Percentiles rank a stretch among this genome's conserved stretches.
Conservation (phyloP, 2,329 filamentous ascomycete species). For the Spiromastix sp. region DNA sequence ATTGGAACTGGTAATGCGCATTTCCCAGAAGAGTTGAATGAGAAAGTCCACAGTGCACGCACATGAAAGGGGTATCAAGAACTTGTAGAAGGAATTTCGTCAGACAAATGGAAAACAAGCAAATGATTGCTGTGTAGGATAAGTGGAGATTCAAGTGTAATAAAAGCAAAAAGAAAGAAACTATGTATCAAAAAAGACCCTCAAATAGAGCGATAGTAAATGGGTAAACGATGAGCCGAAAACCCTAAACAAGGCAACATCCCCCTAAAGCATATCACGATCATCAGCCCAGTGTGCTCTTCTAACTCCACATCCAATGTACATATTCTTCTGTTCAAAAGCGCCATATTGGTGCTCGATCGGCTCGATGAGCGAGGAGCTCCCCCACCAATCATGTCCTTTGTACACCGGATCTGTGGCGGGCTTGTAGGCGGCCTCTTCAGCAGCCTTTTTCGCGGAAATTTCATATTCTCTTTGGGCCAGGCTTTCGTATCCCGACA, state of each 20-base stretch:
- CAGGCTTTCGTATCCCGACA: slow-evolving; percentile 65
- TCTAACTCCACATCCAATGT: slow-evolving; percentile 13
- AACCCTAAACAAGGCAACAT: too few species aligned
- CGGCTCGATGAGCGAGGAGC: slow-evolving; percentile 13
- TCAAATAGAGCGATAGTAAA: too few species aligned
- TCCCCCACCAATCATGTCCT: slow-evolving; percentile 27
- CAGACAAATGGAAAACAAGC: too few species aligned
- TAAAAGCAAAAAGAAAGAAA: neutral
- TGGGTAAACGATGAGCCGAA: too few species aligned
- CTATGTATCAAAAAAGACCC: slow-evolving; percentile 1
- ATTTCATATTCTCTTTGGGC: slow-evolving; percentile 53
- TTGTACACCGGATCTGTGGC: slow-evolving; percentile 34
- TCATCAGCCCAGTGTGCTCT: slow-evolving; percentile 14
- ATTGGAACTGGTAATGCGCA: too few species aligned
- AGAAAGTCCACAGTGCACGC: too few species aligned
- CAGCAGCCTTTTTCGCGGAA: slow-evolving; percentile 10
- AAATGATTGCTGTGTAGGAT: too few species aligned
- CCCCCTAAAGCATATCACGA: slow-evolving; percentile 16
- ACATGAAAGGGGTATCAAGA: too few species aligned
- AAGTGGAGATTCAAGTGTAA: too few species aligned
- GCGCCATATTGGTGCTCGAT: slow-evolving; percentile 31
- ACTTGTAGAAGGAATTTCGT: too few species aligned
- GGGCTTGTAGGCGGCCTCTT: slow-evolving; percentile 19
- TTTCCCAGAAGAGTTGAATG: too few species aligned
- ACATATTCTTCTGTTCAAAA: slow-evolving; percentile 24